Base-by-base conservation (phyloP, 805 yeast species). In the Candida odintsovae region DNA sequence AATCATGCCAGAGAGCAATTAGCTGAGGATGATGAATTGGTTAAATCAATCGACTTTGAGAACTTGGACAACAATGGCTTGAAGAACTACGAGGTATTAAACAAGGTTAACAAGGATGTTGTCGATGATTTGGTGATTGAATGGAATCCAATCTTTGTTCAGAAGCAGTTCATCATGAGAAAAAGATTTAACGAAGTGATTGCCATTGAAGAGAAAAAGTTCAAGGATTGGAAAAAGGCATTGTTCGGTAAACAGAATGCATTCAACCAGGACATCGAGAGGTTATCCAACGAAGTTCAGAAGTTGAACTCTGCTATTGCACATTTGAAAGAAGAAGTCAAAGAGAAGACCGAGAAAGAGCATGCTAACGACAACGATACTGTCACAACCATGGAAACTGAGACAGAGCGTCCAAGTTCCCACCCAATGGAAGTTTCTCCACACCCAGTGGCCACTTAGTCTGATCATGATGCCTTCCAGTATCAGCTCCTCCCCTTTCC, bases 191-290 rank as follows among this genome's bases (percentile, higher is more conserved):
- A 71, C 20, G 73, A 67, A 18, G 58, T 70, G 21, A 73, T 78
- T 38, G 58, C 64, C 13, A 46, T 56, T 4, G 83, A 83, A 57
- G 87, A 82, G 50, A 65, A 59, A 41, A 73, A 76, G 50, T 82
- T 83, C 52, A 76, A 75, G 56, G 79, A 75, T 28, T 82, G 88
- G 87, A 80, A 80, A 56, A 64, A 62, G 46, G 76, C 76, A 0
- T 65, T 85, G 41, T 69, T 75, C 42, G 70, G 68, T 18, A 76
- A 76, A 56, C 90, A 84, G 62, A 68, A 66, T n/a, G 62, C 62
- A 44, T 74, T 78, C 51, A 83, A 83, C 53, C 62, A 67, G 39
- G 84, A 77, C 45, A 73, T 84, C 47, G 80, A 75, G 46, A 57
- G 52, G 11, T 42, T 55, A 28, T 47, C 50, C 22, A 37, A 40